phyloP scores from a whole-genome alignment of 169 alveolate genomes.

The Perkinsus olseni region DNA sequence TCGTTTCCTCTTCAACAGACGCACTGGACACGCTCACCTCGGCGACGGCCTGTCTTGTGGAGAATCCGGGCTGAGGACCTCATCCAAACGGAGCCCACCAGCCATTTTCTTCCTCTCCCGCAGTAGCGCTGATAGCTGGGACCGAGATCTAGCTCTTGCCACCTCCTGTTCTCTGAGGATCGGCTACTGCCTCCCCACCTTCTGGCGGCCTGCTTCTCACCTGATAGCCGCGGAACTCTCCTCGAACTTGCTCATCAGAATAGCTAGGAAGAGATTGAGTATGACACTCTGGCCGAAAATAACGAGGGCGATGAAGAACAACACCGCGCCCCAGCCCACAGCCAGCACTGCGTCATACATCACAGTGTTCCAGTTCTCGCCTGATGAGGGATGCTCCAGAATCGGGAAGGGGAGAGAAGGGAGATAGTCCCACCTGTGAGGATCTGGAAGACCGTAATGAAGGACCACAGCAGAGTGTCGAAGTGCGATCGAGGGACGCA shows the following conservation, averaged over 20 bases:
- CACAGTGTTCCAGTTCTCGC: slow-evolving; percentile 49
- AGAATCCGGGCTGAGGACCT: not conserved
- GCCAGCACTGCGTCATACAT: slow-evolving; percentile 36
- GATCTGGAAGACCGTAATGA: slow-evolving; percentile 57
- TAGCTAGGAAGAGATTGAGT: slow-evolving; percentile 50
- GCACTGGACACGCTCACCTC: no score
- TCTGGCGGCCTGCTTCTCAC: not conserved
- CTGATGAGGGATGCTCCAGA: not conserved
- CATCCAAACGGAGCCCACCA: not conserved
- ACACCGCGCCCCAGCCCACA: slow-evolving; percentile 9
- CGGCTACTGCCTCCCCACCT: not conserved
- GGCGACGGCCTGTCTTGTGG: not conserved
- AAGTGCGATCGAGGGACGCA: slow-evolving; percentile 24
- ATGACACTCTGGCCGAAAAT: slow-evolving; percentile 42
- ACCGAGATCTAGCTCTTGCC: not conserved
- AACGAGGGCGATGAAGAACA: slow-evolving; percentile 26
- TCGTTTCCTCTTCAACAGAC: no score
- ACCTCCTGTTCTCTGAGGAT: not conserved
- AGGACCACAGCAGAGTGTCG: slow-evolving; percentile 49
- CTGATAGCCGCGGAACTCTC: slow-evolving; percentile 6
- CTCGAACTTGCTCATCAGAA: slow-evolving; percentile 32
- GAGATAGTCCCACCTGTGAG: slow-evolving; percentile 43
- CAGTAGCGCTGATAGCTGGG: not conserved
- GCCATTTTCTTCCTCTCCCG: not conserved
- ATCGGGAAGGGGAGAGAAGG: not conserved